Evolutionary conservation across 1,284 basidiomycete species (phyloP).

Genomic region (Athelia sp.): DNA sequence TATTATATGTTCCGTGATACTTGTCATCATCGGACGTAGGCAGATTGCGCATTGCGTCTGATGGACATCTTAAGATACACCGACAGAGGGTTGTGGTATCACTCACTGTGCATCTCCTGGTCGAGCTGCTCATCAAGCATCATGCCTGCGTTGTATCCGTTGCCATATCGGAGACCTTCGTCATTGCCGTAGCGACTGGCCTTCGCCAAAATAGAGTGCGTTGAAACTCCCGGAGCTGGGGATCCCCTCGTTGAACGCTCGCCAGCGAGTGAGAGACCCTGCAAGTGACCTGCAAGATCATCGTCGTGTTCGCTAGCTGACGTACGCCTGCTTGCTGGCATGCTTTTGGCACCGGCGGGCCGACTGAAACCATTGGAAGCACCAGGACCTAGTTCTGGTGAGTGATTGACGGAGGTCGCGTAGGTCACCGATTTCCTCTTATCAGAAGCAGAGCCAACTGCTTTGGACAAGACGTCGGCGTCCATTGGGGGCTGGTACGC

Average conservation of each 20-base stretch:
- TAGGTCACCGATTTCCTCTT: conserved; percentile 86
- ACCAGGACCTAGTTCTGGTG: conserved; percentile 52
- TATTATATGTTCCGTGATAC: conserved; percentile 53
- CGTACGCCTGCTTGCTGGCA: conserved; percentile 82
- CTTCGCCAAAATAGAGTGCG: conserved; percentile 46
- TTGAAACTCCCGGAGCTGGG: conserved; percentile 42
- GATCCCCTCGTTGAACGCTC: conserved; percentile 51
- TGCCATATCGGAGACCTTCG: conserved; percentile 50
- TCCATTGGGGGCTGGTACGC: conserved; percentile 49
- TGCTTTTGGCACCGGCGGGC: conserved; percentile 74
- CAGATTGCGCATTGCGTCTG: conserved; percentile 88
- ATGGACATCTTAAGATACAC: conserved; percentile 13
- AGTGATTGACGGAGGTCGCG: conserved; percentile 67
- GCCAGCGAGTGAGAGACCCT: conserved; percentile 59
- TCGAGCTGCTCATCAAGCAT: conserved; percentile 88
- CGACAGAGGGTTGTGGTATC: conserved; percentile 7
- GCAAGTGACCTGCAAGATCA: conserved; percentile 69
- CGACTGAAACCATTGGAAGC: conserved; percentile 50
- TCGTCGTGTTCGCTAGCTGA: conserved; percentile 78
- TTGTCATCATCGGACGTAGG: conserved; percentile 93
- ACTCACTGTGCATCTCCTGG: conserved; percentile 85
- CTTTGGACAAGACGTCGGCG: conserved; percentile 54
- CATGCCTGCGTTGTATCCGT: conserved; percentile 74
- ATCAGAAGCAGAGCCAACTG: conserved; percentile 61
- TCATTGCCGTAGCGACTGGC: conserved; percentile 45